Conservation (phyloP, 257 asterid genomes). For the Perilla frutescens region DNA sequence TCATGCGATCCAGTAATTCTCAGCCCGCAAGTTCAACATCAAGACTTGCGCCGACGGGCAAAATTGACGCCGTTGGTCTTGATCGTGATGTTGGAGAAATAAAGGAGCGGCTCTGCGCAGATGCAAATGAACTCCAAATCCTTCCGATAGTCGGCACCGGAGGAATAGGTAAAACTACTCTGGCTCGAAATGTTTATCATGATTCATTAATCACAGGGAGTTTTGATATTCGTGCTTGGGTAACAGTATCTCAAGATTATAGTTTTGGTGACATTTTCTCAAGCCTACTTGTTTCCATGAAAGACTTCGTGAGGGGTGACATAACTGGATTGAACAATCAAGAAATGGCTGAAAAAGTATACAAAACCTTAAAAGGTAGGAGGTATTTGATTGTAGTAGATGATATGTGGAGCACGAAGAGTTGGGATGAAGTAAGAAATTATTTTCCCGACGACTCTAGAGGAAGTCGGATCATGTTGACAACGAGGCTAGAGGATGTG, state of each 20-base stretch:
- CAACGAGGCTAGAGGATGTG: not conserved
- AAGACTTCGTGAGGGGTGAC: not conserved
- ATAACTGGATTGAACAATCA: not conserved
- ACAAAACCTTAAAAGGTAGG: not conserved
- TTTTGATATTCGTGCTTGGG: constrained; percentile 21
- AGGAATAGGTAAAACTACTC: constrained; percentile 24
- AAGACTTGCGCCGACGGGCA: not conserved
- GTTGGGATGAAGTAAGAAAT: not conserved
- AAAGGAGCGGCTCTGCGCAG: not conserved
- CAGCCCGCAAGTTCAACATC: not conserved
- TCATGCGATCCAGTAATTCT: too few species aligned
- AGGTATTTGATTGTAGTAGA: constrained; percentile 29
- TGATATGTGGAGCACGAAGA: constrained; percentile 21
- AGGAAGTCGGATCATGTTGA: constrained; percentile 11
- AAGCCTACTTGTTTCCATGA: constrained; percentile 6
- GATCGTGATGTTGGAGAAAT: not conserved
- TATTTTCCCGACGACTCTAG: not conserved
- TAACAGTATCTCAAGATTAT: constrained; percentile 17
- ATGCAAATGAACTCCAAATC: not conserved
- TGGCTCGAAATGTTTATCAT: not conserved
- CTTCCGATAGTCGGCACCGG: constrained; percentile 9
- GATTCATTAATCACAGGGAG: not conserved
- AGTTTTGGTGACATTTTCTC: not conserved
- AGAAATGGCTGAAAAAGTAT: not conserved
- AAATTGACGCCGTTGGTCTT: not conserved